Conservation (phyloP, 306 rosid species). For the Gynostemma pentaphyllum region DNA sequence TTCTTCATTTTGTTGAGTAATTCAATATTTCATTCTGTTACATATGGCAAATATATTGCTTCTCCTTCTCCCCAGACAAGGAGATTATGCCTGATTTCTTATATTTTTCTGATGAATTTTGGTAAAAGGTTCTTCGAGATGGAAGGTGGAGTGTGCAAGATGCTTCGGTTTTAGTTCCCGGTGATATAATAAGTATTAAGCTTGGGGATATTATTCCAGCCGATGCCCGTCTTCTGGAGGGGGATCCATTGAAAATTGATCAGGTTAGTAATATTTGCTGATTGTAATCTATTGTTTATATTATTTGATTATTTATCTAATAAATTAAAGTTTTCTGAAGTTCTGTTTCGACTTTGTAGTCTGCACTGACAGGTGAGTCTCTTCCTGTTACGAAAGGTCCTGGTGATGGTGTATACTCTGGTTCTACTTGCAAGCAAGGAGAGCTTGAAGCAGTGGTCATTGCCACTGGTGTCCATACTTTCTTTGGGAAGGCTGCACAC, state of each 20-base stretch:
- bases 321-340: not conserved
- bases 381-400: constrained; percentile 95
- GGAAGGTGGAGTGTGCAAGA: constrained; percentile 95
- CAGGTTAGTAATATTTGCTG: constrained; percentile 35
- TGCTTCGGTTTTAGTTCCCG: constrained; percentile 74
- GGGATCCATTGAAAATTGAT: constrained; percentile 93
- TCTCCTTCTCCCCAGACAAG: not conserved
- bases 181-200: constrained; percentile 81
- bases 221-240: constrained; percentile 94
- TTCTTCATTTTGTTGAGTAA: not conserved
- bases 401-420: constrained; percentile 93
- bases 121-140: constrained; percentile 81
- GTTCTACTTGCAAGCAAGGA: constrained; percentile 98
- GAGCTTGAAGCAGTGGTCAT: constrained; percentile 96
- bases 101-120: constrained; percentile 3
- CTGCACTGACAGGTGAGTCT: constrained; percentile 95
- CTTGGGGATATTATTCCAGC: constrained; percentile 92
- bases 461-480: constrained; percentile 95
- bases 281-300: not conserved
- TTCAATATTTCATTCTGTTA: not conserved
- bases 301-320: not conserved
- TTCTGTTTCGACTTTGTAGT: constrained; percentile 40
- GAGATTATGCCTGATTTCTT: not conserved
- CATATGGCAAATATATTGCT: not conserved
- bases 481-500: constrained; percentile 98